Evolutionary conservation across 116 monocot species (phyloP).

Genomic region (Thalassia testudinum): DNA sequence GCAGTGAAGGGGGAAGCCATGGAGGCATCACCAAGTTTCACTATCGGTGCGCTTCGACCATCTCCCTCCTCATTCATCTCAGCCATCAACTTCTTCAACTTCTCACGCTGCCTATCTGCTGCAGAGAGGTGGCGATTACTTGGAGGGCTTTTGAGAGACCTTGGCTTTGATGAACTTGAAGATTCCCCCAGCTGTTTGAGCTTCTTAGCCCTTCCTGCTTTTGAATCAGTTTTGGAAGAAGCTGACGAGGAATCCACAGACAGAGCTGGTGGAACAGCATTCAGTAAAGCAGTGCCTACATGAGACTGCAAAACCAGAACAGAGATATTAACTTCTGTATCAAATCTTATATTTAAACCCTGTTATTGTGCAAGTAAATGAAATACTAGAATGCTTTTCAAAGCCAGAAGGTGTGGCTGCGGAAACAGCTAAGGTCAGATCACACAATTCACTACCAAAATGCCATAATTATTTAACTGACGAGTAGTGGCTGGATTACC

Average conservation of each 20-base stretch:
- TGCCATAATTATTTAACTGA: too few species aligned
- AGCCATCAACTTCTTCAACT: slow-evolving; percentile 65
- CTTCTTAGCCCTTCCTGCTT: slow-evolving; percentile 51
- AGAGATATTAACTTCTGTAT: too few species aligned
- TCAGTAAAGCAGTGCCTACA: slow-evolving; percentile 90
- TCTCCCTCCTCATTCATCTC: slow-evolving; percentile 93
- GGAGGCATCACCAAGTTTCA: slow-evolving; percentile 98
- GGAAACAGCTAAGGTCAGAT: too few species aligned
- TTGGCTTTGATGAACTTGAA: slow-evolving; percentile 15
- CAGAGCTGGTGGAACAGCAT: slow-evolving; percentile 59
- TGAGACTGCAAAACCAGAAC: slow-evolving; percentile 48
- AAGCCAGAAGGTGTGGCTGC: too few species aligned
- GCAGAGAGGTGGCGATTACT: slow-evolving; percentile 58
- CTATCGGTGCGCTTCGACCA: slow-evolving; percentile 56
- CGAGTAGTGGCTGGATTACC: too few species aligned
- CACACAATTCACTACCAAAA: too few species aligned
- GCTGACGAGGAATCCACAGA: slow-evolving; percentile 28
- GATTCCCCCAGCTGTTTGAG: slow-evolving; percentile 32
- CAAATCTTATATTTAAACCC: too few species aligned
- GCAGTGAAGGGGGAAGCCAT: slow-evolving; percentile 99
- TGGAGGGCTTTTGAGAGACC: neutral
- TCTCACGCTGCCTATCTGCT: slow-evolving; percentile 68
- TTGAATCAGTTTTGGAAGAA: slow-evolving; percentile 34
- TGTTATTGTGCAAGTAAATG: too few species aligned
- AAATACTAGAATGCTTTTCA: too few species aligned